Base-by-base conservation (phyloP, 768 basidiomycete species). In the Serendipita sp. region DNA sequence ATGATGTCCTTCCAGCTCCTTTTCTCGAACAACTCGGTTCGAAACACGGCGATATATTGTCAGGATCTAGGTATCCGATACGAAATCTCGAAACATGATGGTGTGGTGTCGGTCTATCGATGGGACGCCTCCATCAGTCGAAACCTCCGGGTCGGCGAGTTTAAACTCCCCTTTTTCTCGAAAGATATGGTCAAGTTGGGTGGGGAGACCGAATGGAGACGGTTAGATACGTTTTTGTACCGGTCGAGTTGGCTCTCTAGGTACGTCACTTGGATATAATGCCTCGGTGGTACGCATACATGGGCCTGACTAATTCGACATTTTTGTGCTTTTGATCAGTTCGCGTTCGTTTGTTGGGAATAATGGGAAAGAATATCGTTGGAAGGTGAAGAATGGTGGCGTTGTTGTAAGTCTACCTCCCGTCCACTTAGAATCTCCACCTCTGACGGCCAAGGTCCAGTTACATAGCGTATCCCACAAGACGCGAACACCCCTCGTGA, bases 121-220 rank as follows among this genome's bases (percentile, higher is more conserved):
- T 51, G 48, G 48, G 48, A 51, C 48, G 48, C 48, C n/a, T 51
- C 48, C 4, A 32, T 51, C 16, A n/a, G 48, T 51, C 48, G 48
- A n/a, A 51, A 51, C 48, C n/a, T 51, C n/a, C 48, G 48, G 7
- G 48, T 51, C n/a, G 48, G 48, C n/a, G n/a, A 51, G 48, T 51
- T 51, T 16, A 3, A 51, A 32, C 48, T 51, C 4, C 48, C 4
- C 30, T 3, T 16, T n/a, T 51, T n/a, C 7, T 18, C n/a, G 7
- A 18, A n/a, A n/a, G 48, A 51, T 16, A 32, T 4, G 48, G 30
- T 51, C n/a, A 51, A 32, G 30, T 18, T 51, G n/a, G 48, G 48
- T 51, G 48, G 48, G 3, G 48, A 51, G 7, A 51, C 48, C n/a
- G 5, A 51, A 32, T 51, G 48, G 48, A 51, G 48, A 51, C 5